These are phyloP conservation scores for Metarhizium humberi DNA, from an alignment of 2,329 filamentous ascomycete species.

Conservation along the genomic window DNA sequence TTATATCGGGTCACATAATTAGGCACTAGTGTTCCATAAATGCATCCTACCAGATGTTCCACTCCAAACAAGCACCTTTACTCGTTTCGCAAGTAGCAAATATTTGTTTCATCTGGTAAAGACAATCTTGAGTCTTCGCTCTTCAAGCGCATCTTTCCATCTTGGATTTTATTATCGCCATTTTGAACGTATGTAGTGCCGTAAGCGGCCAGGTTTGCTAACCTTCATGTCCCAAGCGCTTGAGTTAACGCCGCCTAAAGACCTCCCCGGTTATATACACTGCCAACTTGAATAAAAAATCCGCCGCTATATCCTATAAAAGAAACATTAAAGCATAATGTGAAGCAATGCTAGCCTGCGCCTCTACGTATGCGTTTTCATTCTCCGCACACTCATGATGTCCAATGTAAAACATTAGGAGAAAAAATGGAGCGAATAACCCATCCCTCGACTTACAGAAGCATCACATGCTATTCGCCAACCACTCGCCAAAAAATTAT, in stretches of 20 bases:
- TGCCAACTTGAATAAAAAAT: background rate
- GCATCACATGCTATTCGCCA: background rate
- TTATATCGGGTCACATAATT: no score
- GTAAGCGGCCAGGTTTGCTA: background rate
- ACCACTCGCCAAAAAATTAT: background rate
- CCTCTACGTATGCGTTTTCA: conserved; percentile 11
- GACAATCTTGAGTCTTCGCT: background rate
- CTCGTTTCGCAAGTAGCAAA: no score
- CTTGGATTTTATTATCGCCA: background rate
- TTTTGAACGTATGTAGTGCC: background rate
- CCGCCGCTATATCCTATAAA: background rate
- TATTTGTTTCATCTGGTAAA: no score
- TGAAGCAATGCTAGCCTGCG: conserved; percentile 11
- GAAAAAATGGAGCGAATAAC: background rate
- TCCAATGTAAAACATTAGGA: background rate
- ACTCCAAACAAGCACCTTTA: no score
- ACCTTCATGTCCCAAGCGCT: background rate
- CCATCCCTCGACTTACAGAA: background rate
- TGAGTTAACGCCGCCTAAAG: background rate
- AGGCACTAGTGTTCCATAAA: no score
- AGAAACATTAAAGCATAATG: background rate
- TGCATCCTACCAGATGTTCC: no score
- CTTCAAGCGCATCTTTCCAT: background rate
- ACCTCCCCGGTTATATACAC: conserved; percentile 5
- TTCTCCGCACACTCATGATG: conserved; percentile 6